Base-by-base conservation (phyloP, 768 basidiomycete genomes). In the Pleurotus eryngii region DNA sequence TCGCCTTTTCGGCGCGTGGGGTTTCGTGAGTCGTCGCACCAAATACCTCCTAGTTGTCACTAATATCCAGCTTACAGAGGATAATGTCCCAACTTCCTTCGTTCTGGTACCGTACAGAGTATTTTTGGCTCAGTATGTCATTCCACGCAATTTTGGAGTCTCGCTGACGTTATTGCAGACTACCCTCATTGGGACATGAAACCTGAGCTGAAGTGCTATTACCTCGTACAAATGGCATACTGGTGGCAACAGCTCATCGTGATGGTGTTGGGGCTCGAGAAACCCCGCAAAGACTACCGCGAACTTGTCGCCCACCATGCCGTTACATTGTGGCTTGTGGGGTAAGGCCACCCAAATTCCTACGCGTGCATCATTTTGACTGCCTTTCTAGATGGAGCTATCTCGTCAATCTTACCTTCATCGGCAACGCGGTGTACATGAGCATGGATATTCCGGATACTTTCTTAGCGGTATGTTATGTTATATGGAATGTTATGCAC, bases 361-460 rank as follows among this genome's bases (percentile, higher is more conserved):
- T 46, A 59, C 27, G 24, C 49, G 9, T 6, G 56, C 53, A 7
- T 56, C 46, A 60, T 15, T n/a, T 15, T 39, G 60, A 46, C 50
- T 38, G 50, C 46, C 61, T 55, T 12, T 20, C 24, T 66, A 93
- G 92, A 38, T 92, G 92, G 91, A 93, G 91, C 63, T 92, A 93
- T 65, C 62, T 86, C 30, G 59, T 86, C 61, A 95, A 92, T 71
- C 43, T 93, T 53, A 98, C 95, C 0, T 71, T 82, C 51, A 95
- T 98, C 43, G 97, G 97, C 8, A 90, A 91, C 61, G 89, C 94
- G 4, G 83, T 99, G 26, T 98, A 88, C 65, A 80, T 95, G 74
- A 97, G 94, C 68, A 98, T 98, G 97, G 97, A 99, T 74, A 79
- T 95, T 17, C 93, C 95, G 0, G 97, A 99, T 67, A 73, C 84